These are phyloP conservation scores for Talaromyces verruculosus DNA, from an alignment of 2,329 filamentous ascomycete genomes.

Conservation along the genomic window DNA sequence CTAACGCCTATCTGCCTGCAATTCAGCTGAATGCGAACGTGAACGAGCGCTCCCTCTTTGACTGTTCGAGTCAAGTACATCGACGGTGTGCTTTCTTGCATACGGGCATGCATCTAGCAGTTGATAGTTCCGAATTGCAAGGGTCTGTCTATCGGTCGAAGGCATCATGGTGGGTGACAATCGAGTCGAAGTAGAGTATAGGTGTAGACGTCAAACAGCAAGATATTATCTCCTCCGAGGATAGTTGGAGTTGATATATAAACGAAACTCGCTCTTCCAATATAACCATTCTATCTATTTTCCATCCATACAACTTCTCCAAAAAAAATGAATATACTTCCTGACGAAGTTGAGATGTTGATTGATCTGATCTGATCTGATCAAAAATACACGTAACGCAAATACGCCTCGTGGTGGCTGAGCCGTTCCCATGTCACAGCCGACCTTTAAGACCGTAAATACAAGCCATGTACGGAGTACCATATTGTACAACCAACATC, in stretches of 20 bases:
- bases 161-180: not conserved
- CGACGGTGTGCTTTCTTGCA: conserved; percentile 7
- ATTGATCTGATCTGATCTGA: not conserved
- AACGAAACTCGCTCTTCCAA: fast-evolving
- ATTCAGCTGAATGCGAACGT: not conserved
- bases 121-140: not conserved
- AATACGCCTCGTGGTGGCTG: conserved; percentile 6
- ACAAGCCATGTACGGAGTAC: not conserved
- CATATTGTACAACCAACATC: not conserved
- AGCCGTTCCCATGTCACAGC: not conserved
- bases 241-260: not conserved
- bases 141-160: not conserved
- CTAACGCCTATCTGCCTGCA: too few species aligned
- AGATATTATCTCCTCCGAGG: not conserved
- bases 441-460: not conserved
- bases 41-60: not conserved
- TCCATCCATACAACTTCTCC: not conserved
- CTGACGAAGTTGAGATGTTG: not conserved
- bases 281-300: not conserved
- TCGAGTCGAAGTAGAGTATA: not conserved
- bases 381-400: conserved; percentile 1
- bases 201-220: not conserved
- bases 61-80: not conserved
- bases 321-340: not conserved
- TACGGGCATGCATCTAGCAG: conserved; percentile 5